These are phyloP conservation scores for Brassica nigra DNA, from an alignment of 345 rosid species.

Conservation along the genomic window DNA sequence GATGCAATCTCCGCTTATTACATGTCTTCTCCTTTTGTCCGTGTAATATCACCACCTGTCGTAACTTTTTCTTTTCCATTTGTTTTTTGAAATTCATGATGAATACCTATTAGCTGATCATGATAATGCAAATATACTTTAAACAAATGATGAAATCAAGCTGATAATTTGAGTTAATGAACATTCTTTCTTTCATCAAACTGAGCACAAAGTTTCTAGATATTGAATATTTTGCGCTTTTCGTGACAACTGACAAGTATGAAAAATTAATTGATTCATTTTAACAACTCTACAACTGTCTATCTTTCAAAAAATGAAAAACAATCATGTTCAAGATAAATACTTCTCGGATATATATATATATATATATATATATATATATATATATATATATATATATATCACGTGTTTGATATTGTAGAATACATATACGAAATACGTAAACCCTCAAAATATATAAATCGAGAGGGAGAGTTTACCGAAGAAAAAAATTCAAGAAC, in stretches of 20 bases:
- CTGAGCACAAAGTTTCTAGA: neutral
- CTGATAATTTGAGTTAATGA: neutral
- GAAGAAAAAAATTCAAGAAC: neutral
- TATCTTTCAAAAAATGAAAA: neutral
- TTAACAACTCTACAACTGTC: neutral
- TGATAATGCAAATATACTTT: neutral
- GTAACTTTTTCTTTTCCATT: neutral
- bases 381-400: neutral
- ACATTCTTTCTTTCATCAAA: neutral
- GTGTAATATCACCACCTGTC: constrained; percentile 21
- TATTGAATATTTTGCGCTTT: neutral
- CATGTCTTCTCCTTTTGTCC: constrained; percentile 36
- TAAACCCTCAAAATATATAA: neutral
- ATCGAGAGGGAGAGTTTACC: neutral
- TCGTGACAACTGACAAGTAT: neutral
- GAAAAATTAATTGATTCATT: neutral
- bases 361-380: neutral
- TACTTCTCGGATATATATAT: neutral
- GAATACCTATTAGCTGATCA: constrained; percentile 11
- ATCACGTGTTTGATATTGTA: neutral
- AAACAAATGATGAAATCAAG: neutral
- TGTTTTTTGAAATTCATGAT: constrained; percentile 11
- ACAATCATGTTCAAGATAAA: neutral
- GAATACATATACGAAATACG: neutral
- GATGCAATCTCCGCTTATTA: constrained; percentile 23